These are phyloP conservation scores for Butyriboletus appendiculatus DNA, from an alignment of 1,284 basidiomycete species.

Conservation along the genomic window DNA sequence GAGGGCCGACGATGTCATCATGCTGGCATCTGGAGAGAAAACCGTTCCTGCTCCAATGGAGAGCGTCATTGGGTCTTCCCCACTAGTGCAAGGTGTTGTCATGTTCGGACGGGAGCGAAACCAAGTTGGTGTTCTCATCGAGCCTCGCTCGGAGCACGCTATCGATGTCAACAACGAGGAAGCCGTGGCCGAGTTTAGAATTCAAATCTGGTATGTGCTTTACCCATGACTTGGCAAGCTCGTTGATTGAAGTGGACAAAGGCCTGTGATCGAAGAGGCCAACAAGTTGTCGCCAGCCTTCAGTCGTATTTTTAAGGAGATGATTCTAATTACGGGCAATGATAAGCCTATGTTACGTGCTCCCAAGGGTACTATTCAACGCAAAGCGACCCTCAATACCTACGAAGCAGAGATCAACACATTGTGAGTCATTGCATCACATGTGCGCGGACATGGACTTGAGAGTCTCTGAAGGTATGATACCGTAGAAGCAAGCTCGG, in stretches of 20 bases:
- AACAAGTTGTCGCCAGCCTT: conserved; percentile 29
- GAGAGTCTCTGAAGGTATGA: conserved; percentile 24
- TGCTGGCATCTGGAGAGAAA: conserved; percentile 33
- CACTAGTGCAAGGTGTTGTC: conserved; percentile 33
- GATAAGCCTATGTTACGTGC: conserved; percentile 25
- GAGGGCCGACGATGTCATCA: conserved; percentile 30
- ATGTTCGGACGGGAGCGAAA: conserved; percentile 44
- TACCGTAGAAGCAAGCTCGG: conserved; percentile 24
- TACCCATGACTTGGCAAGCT: not conserved
- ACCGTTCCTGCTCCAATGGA: conserved; percentile 37
- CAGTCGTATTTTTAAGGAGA: conserved; percentile 33
- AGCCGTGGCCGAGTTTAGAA: conserved; percentile 35
- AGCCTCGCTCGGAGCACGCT: conserved; percentile 26
- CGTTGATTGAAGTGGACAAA: conserved; percentile 7
- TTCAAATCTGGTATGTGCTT: conserved; percentile 39
- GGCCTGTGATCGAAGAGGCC: conserved; percentile 30
- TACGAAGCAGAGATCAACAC: conserved; percentile 30
- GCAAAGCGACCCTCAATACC: conserved; percentile 20
- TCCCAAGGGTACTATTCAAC: conserved; percentile 28
- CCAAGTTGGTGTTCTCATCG: conserved; percentile 43
- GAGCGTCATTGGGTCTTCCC: conserved; percentile 18
- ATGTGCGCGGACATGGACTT: not conserved
- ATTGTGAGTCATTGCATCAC: conserved; percentile 18
- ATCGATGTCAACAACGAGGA: conserved; percentile 33
- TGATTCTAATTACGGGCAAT: conserved; percentile 24